A percentile compares a stretch with the other conserved stretches of the same genome.
Evolutionary conservation across 345 rosid species (phyloP).

Genomic region (Erucastrum elatum): DNA sequence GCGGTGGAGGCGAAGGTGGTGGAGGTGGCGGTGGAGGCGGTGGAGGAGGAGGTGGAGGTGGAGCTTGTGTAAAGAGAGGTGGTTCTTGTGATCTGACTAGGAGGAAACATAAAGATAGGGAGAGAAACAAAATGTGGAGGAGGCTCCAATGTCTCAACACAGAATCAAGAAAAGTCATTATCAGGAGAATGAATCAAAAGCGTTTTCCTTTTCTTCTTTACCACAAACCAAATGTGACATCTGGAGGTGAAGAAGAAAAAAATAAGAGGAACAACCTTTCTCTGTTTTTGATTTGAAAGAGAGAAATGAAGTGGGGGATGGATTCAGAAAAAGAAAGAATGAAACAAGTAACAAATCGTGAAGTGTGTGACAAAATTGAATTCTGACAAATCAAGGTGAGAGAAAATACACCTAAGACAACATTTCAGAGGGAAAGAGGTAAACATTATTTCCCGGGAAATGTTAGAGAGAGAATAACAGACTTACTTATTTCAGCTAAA

Average conservation of each 20-base stretch:
- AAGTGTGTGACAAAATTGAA: background rate
- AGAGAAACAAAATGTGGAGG: slow-evolving; percentile 27
- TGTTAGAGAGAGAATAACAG: background rate
- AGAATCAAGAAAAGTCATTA: background rate
- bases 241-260: background rate
- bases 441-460: background rate
- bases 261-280: background rate
- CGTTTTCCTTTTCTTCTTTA: background rate
- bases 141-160: background rate
- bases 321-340: background rate
- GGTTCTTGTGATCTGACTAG: slow-evolving; percentile 40
- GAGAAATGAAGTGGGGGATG: background rate
- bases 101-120: slow-evolving; percentile 35
- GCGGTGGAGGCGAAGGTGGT: accelerated
- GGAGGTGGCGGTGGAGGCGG: slow-evolving; percentile 19
- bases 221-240: slow-evolving; percentile 14
- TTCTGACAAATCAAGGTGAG: background rate
- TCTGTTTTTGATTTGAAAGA: background rate
- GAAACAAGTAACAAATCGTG: background rate
- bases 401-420: background rate
- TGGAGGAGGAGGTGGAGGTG: slow-evolving; percentile 8
- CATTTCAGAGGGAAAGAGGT: background rate
- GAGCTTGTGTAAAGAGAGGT: slow-evolving; percentile 9
- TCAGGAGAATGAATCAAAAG: slow-evolving; percentile 4
- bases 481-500: background rate